A percentile compares a stretch with the other conserved stretches of the same genome.
Conservation (phyloP, 345 rosid genomes). For the Gossypioides kirkii region DNA sequence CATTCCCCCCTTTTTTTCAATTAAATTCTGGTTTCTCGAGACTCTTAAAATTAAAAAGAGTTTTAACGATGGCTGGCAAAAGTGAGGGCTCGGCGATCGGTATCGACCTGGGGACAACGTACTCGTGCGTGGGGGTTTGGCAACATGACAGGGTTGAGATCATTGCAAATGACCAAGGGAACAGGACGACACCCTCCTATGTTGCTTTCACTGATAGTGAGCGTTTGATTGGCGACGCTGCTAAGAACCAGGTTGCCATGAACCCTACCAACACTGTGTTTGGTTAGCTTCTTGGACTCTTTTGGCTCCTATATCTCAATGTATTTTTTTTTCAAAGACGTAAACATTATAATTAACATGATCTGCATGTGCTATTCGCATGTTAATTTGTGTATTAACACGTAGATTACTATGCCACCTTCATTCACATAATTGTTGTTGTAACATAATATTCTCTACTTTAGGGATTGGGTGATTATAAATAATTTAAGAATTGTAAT, state of each 20-base stretch:
- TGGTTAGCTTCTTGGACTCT: conserved; percentile 17
- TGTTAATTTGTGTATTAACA: no score
- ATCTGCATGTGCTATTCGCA: no score
- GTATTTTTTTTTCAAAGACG: no score
- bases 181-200: conserved; percentile 33
- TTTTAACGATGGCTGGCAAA: neutral
- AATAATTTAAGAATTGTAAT: no score
- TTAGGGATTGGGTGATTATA: no score
- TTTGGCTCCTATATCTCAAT: no score
- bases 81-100: conserved; percentile 20
- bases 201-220: conserved; percentile 35
- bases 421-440: no score
- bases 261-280: conserved; percentile 40
- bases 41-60: neutral
- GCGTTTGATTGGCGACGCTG: conserved; percentile 18
- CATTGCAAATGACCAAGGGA: conserved; percentile 37
- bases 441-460: no score
- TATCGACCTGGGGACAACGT: conserved; percentile 31
- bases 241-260: conserved; percentile 43
- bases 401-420: no score
- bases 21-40: neutral
- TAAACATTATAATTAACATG: no score
- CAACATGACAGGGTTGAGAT: conserved; percentile 35
- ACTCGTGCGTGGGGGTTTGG: conserved; percentile 40
- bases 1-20: no score